Evolutionary conservation across 306 rosid species (phyloP).

Genomic region (Inga leiocalycina): DNA sequence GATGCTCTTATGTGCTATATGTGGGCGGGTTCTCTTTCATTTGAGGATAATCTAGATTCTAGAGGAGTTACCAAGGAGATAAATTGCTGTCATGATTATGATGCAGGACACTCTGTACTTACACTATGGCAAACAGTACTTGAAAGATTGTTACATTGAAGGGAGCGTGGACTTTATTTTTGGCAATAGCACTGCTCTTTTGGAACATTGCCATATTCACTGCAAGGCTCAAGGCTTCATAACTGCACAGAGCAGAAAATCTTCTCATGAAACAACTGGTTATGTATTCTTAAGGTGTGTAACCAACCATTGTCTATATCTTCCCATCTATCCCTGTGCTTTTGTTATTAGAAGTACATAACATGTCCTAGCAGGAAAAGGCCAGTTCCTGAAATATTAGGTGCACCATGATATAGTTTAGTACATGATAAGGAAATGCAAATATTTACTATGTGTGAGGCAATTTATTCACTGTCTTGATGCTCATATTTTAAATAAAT

Average conservation of each 20-base stretch:
- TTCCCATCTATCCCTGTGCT: slow-evolving; percentile 6
- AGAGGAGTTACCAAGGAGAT: neutral
- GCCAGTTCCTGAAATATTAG: slow-evolving; percentile 5
- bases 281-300: slow-evolving; percentile 81
- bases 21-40: slow-evolving; percentile 23
- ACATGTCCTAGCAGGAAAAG: slow-evolving; percentile 21
- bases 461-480: slow-evolving; percentile 9
- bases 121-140: slow-evolving; percentile 78
- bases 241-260: slow-evolving; percentile 86
- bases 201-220: slow-evolving; percentile 86
- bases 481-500: slow-evolving; percentile 7
- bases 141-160: slow-evolving; percentile 89
- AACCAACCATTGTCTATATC: slow-evolving; percentile 3
- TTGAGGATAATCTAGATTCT: slow-evolving; percentile 15
- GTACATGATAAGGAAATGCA: neutral
- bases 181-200: slow-evolving; percentile 88
- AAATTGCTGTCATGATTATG: slow-evolving; percentile 22
- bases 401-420: neutral
- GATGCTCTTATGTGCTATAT: slow-evolving; percentile 24
- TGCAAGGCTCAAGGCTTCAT: slow-evolving; percentile 82
- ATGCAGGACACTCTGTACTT: slow-evolving; percentile 85
- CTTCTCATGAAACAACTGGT: slow-evolving; percentile 86
- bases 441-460: slow-evolving; percentile 4
- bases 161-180: slow-evolving; percentile 95
- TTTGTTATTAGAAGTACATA: slow-evolving; percentile 25